phyloP scores from a whole-genome alignment of 2,329 filamentous ascomycete species.

The Fusarium sp. region DNA sequence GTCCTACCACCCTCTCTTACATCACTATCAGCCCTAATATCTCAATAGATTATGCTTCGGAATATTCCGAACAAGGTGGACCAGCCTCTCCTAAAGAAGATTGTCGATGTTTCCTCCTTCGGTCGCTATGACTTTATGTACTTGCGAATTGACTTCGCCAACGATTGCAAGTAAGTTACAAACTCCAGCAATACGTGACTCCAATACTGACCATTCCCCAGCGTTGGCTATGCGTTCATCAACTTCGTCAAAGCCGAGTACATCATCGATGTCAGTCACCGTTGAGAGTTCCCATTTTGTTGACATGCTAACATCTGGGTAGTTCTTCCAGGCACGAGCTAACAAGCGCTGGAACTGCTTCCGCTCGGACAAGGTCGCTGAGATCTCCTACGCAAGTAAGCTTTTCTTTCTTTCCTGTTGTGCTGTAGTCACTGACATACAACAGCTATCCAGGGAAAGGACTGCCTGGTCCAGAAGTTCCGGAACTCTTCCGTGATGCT shows the following conservation, averaged over 20 bases:
- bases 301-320: slow-evolving; percentile 32
- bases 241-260: slow-evolving; percentile 81
- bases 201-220: slow-evolving; percentile 51
- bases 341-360: slow-evolving; percentile 83
- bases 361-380: slow-evolving; percentile 84
- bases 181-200: background rate
- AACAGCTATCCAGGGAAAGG: slow-evolving; percentile 87
- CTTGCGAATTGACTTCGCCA: slow-evolving; percentile 86
- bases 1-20: slow-evolving; percentile 38
- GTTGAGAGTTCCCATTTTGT: background rate
- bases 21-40: background rate
- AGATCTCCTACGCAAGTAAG: slow-evolving; percentile 95
- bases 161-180: slow-evolving; percentile 79
- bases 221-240: slow-evolving; percentile 96
- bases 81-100: slow-evolving; percentile 77
- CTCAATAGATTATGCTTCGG: slow-evolving; percentile 82
- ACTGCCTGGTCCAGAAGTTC: slow-evolving; percentile 93
- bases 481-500: slow-evolving; percentile 97
- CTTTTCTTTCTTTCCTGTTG: slow-evolving; percentile 10
- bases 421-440: slow-evolving; percentile 37
- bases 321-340: slow-evolving; percentile 77
- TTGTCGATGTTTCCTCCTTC: slow-evolving; percentile 80
- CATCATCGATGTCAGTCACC: slow-evolving; percentile 71
- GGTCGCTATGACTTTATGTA: slow-evolving; percentile 97
- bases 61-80: slow-evolving; percentile 95